Evolutionary conservation across 2,329 filamentous ascomycete genomes (phyloP).

Genomic region (Thermothelomyces thermophilus): DNA sequence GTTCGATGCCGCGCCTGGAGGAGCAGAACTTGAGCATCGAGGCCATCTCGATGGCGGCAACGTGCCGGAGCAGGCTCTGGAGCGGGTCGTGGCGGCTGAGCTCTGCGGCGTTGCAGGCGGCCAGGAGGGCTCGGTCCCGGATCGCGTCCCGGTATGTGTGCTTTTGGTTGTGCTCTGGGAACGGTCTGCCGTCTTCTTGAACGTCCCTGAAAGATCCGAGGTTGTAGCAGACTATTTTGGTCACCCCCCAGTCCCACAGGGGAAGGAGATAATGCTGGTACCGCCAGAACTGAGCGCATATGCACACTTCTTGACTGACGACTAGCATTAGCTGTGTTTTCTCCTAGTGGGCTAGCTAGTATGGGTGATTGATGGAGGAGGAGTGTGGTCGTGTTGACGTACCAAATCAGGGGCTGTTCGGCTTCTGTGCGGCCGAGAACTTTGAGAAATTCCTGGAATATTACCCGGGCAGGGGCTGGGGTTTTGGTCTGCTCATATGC

Average conservation of each 20-base stretch:
- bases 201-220: conserved; percentile 13
- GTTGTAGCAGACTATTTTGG: conserved; percentile 13
- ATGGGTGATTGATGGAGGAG: neutral
- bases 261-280: conserved; percentile 14
- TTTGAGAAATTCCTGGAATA: conserved; percentile 14
- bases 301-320: conserved; percentile 3
- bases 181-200: conserved; percentile 1
- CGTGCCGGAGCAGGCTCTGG: conserved; percentile 15
- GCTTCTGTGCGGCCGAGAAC: conserved; percentile 8
- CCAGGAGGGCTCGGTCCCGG: neutral
- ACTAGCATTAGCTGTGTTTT: neutral
- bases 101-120: neutral
- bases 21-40: conserved; percentile 1
- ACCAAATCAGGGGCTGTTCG: conserved; percentile 13
- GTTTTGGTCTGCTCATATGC: neutral
- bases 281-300: conserved; percentile 9
- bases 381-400: neutral
- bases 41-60: conserved; percentile 11
- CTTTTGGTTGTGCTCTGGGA: neutral
- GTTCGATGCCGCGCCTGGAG: conserved; percentile 3
- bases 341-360: too few species aligned
- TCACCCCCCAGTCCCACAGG: conserved; percentile 12
- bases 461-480: neutral
- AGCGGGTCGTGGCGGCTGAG: neutral
- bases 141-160: conserved; percentile 3